Percentiles rank a stretch among this genome's conserved stretches.
Conservation (phyloP, 495 filamentous ascomycete genomes). For the Oidiodendron maius region DNA sequence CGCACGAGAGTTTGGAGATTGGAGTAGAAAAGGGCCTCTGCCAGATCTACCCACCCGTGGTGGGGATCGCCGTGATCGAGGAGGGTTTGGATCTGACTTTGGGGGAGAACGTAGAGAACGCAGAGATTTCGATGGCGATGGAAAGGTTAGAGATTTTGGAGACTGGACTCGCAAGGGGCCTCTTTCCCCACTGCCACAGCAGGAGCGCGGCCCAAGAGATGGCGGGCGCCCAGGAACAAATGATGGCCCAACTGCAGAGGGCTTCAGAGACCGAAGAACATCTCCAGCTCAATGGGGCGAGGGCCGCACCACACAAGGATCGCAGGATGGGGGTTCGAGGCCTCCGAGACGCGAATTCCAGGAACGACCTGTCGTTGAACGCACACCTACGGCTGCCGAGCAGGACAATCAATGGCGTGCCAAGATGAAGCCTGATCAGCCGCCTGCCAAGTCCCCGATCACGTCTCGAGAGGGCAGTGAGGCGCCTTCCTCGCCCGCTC, state of each 20-base stretch:
- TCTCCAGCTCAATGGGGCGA: conserved; percentile 84
- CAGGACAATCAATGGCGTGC: conserved; percentile 81
- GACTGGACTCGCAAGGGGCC: conserved; percentile 97
- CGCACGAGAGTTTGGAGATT: conserved; percentile 64
- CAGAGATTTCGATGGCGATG: conserved; percentile 55
- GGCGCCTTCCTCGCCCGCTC: conserved; percentile 57
- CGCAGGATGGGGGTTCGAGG: conserved; percentile 62
- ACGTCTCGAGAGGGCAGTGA: conserved; percentile 25
- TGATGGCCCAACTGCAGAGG: conserved; percentile 47
- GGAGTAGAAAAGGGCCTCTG: conserved; percentile 87
- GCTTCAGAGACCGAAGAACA: conserved; percentile 50
- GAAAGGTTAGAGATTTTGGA: conserved; percentile 77
- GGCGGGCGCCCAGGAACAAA: conserved; percentile 62
- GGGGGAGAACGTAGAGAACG: conserved; percentile 28
- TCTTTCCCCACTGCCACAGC: conserved; percentile 60
- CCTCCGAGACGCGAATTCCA: conserved; percentile 77
- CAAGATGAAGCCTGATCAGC: conserved; percentile 71
- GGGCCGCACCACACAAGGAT: conserved; percentile 43
- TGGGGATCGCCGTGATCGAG: conserved; percentile 42
- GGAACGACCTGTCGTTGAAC: conserved; percentile 56
- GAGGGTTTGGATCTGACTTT: conserved; percentile 31
- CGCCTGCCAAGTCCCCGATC: conserved; percentile 31
- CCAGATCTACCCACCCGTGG: conserved; percentile 56
- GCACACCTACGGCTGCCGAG: conserved; percentile 76
- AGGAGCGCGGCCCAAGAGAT: conserved; percentile 54